Base-by-base conservation (phyloP, 805 yeast species). In the Kodamaea kaohsiungensis region DNA sequence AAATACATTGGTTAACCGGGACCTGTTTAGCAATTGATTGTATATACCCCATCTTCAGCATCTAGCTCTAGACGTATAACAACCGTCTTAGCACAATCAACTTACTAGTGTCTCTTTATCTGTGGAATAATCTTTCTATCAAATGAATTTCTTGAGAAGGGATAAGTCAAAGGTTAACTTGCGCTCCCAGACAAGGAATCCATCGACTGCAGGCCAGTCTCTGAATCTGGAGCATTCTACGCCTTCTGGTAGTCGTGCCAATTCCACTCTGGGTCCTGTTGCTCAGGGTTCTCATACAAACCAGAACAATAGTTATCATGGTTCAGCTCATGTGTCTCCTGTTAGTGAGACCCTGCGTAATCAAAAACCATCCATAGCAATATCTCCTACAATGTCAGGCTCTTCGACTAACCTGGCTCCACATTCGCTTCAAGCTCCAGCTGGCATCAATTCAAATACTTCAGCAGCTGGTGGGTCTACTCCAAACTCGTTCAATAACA, bases 71-170 rank as follows among this genome's bases (percentile, higher is more conserved):
- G 13, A 10, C 35, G 10, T 30, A 30, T 12, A 30, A 10, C 35
- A 30, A 5, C 25, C 25, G 3, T 4, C 35, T 30, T 30, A 30
- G 5, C 10, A 30, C 35, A 30, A 10, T 30, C 35, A 9, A 30
- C 6, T 30, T 12, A 30, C 10, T 30, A 10, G 35, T n/a, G n/a
- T 30, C 10, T 30, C 35, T 9, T 12, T 9, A n/a, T 30, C 35
- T 8, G 5, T 30, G 35, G 35, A n/a, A 8, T 30, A 30, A 6
- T 30, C 17, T n/a, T n/a, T n/a, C n/a, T n/a, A n/a, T n/a, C n/a
- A n/a, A n/a, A 65, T 66, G 69, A 65, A 65, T 46, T 66, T 66
- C 50, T 62, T 66, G 51, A 61, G 66, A 57, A 51, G 64, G 43
- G 69, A 66, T 58, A 64, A 63, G 56, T 57, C 67, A 45, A 59